Evolutionary conservation across 2,329 filamentous ascomycete genomes (phyloP).

Genomic region (Neonectria coccinea): DNA sequence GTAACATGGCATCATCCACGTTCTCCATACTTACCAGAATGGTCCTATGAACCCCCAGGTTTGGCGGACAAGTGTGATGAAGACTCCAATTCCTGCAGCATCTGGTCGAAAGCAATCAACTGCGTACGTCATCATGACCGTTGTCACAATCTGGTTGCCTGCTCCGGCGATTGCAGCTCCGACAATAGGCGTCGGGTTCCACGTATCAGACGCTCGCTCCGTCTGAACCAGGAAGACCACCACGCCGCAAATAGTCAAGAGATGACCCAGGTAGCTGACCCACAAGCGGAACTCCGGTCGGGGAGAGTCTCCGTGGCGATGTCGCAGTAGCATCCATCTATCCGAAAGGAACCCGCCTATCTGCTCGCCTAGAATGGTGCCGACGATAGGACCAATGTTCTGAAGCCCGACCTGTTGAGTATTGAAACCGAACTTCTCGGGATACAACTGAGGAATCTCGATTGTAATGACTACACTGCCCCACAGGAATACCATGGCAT

Average conservation of each 20-base stretch:
- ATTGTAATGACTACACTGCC: too few species aligned
- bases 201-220: conserved; percentile 57
- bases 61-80: conserved; percentile 67
- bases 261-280: conserved; percentile 65
- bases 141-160: conserved; percentile 72
- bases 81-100: conserved; percentile 66
- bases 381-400: conserved; percentile 67
- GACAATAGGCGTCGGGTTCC: conserved; percentile 68
- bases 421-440: too few species aligned
- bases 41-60: conserved; percentile 64
- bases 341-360: conserved; percentile 66
- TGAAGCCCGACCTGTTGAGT: conserved; percentile 58
- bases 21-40: conserved; percentile 35
- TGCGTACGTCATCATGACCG: conserved; percentile 69
- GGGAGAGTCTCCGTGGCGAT: conserved; percentile 47
- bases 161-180: conserved; percentile 63
- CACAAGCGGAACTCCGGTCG: conserved; percentile 67
- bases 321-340: conserved; percentile 60
- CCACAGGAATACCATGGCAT: conserved; percentile 66
- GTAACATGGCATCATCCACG: too few species aligned
- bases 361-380: conserved; percentile 68
- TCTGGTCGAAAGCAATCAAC: conserved; percentile 68
- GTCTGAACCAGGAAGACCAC: conserved; percentile 66
- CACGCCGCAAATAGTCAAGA: conserved; percentile 62
- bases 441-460: too few species aligned